Evolutionary conservation across 2,329 filamentous ascomycete genomes (phyloP).

Genomic region (Epichloe sylvatica): DNA sequence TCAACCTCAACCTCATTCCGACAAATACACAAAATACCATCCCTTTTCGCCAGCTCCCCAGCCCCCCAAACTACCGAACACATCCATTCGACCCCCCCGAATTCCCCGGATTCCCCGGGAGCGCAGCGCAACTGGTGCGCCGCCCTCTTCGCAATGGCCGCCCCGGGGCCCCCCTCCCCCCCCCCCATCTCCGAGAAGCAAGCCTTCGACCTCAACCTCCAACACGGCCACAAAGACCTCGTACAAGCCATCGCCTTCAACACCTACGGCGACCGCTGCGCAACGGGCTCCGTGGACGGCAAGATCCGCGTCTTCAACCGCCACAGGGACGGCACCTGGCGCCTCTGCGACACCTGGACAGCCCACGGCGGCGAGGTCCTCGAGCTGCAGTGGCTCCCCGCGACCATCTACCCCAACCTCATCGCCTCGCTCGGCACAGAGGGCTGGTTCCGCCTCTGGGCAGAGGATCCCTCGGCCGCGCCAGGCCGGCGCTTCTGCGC

Average conservation of each 20-base stretch:
- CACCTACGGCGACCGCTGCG: constrained; percentile 79
- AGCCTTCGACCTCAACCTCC: constrained; percentile 46
- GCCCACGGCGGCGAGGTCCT: constrained; percentile 84
- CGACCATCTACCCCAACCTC: constrained; percentile 73
- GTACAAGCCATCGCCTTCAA: constrained; percentile 83
- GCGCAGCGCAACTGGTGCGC: background rate
- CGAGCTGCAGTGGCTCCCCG: constrained; percentile 90
- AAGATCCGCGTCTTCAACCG: constrained; percentile 84
- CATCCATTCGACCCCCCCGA: too few relatives aligned
- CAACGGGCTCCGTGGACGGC: constrained; percentile 83
- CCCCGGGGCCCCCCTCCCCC: constrained; percentile 18
- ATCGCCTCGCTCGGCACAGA: constrained; percentile 82
- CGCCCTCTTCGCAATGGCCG: constrained; percentile 12
- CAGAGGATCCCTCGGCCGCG: constrained; percentile 71
- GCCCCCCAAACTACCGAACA: too few relatives aligned
- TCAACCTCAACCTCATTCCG: background rate
- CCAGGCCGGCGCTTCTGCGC: constrained; percentile 69
- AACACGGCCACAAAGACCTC: constrained; percentile 64
- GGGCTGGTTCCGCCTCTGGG: constrained; percentile 83
- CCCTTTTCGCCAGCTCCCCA: too few relatives aligned
- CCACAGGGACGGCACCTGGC: constrained; percentile 65
- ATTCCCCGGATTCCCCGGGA: too few relatives aligned
- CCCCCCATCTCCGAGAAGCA: constrained; percentile 29
- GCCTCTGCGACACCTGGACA: constrained; percentile 72
- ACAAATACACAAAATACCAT: background rate